Evolutionary conservation across 192 early-diverging fungal genomes (phyloP).

Genomic region (Rhizoclosmatium sp.): DNA sequence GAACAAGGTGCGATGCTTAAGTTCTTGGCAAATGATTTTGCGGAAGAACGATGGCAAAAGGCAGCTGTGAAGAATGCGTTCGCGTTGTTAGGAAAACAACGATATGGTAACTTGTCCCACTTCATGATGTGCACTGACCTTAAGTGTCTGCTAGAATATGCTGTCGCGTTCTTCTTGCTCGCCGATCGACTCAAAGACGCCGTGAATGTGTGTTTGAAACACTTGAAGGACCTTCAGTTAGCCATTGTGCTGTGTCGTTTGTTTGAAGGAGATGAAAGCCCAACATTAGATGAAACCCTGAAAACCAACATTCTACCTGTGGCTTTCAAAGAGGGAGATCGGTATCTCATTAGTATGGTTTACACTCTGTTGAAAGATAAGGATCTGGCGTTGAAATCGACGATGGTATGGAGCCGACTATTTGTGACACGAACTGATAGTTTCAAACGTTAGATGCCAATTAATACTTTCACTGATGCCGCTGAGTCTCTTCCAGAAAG

Average conservation of each 20-base stretch:
- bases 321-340: slow-evolving; percentile 65
- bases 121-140: neutral
- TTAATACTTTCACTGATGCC: slow-evolving; percentile 32
- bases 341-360: slow-evolving; percentile 66
- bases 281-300: slow-evolving; percentile 37
- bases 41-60: slow-evolving; percentile 85
- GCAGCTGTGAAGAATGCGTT: slow-evolving; percentile 99
- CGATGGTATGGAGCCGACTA: slow-evolving; percentile 55
- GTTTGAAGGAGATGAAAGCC: slow-evolving; percentile 76
- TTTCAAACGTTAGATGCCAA: slow-evolving; percentile 38
- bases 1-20: slow-evolving; percentile 89
- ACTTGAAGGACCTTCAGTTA: slow-evolving; percentile 90
- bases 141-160: slow-evolving; percentile 70
- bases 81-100: slow-evolving; percentile 92
- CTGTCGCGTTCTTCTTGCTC: slow-evolving; percentile 94
- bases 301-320: slow-evolving; percentile 58
- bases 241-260: slow-evolving; percentile 90
- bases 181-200: slow-evolving; percentile 89
- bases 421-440: slow-evolving; percentile 13
- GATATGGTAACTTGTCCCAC: slow-evolving; percentile 69
- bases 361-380: slow-evolving; percentile 66
- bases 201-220: slow-evolving; percentile 88
- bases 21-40: slow-evolving; percentile 94
- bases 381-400: slow-evolving; percentile 65
- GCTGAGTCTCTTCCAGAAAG: neutral